phyloP scores from a whole-genome alignment of 805 yeast genomes.

The Candida ascalaphidarum region DNA sequence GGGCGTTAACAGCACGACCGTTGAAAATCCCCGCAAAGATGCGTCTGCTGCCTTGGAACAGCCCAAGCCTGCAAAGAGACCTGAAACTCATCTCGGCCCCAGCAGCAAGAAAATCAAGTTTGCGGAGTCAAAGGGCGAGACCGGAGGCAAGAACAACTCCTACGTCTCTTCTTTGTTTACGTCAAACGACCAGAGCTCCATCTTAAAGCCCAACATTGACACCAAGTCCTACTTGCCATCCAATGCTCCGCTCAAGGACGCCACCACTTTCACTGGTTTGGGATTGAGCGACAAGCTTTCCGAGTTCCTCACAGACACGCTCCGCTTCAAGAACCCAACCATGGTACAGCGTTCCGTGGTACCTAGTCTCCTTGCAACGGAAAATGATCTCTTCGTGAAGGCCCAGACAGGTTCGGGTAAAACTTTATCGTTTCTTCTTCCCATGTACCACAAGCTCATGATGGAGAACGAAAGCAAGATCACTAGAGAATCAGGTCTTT shows the following conservation, averaged over 20 bases:
- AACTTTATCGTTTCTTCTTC: slow-evolving; percentile 80
- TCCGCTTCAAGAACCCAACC: slow-evolving; percentile 65
- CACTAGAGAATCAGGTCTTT: slow-evolving; percentile 68
- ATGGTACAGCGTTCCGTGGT: slow-evolving; percentile 76
- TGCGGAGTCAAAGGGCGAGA: slow-evolving; percentile 41
- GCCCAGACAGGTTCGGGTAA: slow-evolving; percentile 99
- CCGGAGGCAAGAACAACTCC: slow-evolving; percentile 50
- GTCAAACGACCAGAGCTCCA: slow-evolving; percentile 32
- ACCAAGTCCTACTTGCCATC: slow-evolving; percentile 32
- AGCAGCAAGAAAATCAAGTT: slow-evolving; percentile 29
- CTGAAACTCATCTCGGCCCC: slow-evolving; percentile 5
- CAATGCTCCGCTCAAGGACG: slow-evolving; percentile 76
- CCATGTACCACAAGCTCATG: slow-evolving; percentile 70
- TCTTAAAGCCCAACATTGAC: slow-evolving; percentile 47
- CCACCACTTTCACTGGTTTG: slow-evolving; percentile 61
- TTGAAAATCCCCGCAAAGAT: neutral
- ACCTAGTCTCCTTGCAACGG: slow-evolving; percentile 43
- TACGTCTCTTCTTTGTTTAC: slow-evolving; percentile 80
- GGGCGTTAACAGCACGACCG: slow-evolving; percentile 12
- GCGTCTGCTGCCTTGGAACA: slow-evolving; percentile 4
- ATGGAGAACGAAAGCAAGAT: slow-evolving; percentile 32
- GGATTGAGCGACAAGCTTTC: slow-evolving; percentile 53
- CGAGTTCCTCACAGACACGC: slow-evolving; percentile 45
- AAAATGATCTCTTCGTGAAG: slow-evolving; percentile 73
- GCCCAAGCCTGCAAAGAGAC: slow-evolving; percentile 1